These are phyloP conservation scores for Ceratocystis lukuohia DNA, from an alignment of 2,329 filamentous ascomycete genomes.

Conservation along the genomic window DNA sequence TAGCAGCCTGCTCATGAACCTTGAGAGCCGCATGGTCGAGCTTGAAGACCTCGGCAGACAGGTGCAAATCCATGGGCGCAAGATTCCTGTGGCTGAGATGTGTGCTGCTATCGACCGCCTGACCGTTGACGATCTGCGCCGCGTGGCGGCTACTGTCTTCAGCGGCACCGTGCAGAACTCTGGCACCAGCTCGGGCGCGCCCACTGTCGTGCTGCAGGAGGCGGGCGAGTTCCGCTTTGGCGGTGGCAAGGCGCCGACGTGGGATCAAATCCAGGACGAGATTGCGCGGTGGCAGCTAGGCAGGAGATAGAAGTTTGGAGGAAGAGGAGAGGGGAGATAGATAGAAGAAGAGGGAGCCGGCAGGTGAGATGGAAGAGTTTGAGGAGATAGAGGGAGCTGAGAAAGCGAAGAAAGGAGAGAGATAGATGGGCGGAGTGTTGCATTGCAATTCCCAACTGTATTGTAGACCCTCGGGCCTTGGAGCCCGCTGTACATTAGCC, in stretches of 20 bases:
- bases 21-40: conserved; percentile 94
- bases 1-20: conserved; percentile 85
- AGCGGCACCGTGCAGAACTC: conserved; percentile 61
- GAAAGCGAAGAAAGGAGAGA: background rate
- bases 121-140: conserved; percentile 64
- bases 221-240: conserved; percentile 47
- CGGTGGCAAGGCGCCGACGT: conserved; percentile 51
- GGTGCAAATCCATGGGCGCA: conserved; percentile 90
- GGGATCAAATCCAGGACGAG: conserved; percentile 80
- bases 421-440: background rate
- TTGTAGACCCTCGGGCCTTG: conserved; percentile 6
- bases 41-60: conserved; percentile 89
- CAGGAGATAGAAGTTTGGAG: conserved; percentile 6
- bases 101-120: conserved; percentile 71
- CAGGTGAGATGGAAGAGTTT: background rate
- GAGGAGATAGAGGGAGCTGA: background rate
- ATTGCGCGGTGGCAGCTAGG: conserved; percentile 68
- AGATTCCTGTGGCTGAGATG: conserved; percentile 89
- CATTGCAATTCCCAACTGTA: background rate
- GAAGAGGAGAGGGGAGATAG: background rate
- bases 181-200: conserved; percentile 69
- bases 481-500: conserved; percentile 18
- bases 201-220: conserved; percentile 90
- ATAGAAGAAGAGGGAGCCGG: too few species aligned
- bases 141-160: conserved; percentile 68